A percentile compares a stretch with the other conserved stretches of the same genome.
Evolutionary conservation across 140 eudicot genomes (phyloP).

Genomic region (Stevia rebaudiana): DNA sequence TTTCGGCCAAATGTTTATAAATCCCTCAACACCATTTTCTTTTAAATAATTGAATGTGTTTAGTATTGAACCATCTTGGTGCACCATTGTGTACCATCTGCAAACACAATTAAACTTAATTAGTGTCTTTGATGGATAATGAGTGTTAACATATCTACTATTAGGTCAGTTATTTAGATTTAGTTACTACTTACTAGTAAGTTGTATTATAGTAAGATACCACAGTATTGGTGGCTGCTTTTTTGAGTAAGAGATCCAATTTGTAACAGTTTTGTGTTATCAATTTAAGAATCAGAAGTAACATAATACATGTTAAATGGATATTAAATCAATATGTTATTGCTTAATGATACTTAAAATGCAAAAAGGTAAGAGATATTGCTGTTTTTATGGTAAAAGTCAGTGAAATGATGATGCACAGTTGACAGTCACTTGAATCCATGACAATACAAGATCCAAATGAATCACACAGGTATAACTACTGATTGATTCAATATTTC

Average conservation of each 20-base stretch:
- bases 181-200: too few species aligned
- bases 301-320: background rate
- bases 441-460: conserved; percentile 20
- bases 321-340: background rate
- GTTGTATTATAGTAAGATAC: too few species aligned
- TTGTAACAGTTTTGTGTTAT: background rate
- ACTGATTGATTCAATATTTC: background rate
- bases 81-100: conserved; percentile 99
- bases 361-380: background rate
- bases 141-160: background rate
- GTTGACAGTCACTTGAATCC: background rate
- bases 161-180: background rate
- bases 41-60: conserved; percentile 50
- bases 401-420: background rate
- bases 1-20: conserved; percentile 77
- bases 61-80: conserved; percentile 81
- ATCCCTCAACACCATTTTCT: conserved; percentile 63
- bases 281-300: background rate
- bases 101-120: conserved; percentile 8
- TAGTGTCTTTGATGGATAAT: background rate
- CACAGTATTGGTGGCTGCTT: background rate
- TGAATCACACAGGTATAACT: conserved; percentile 6
- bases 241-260: conserved; percentile 4
- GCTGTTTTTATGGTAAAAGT: background rate
- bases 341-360: background rate